Evolutionary conservation across 306 rosid genomes (phyloP).

Genomic region (Vachellia collinsii): DNA sequence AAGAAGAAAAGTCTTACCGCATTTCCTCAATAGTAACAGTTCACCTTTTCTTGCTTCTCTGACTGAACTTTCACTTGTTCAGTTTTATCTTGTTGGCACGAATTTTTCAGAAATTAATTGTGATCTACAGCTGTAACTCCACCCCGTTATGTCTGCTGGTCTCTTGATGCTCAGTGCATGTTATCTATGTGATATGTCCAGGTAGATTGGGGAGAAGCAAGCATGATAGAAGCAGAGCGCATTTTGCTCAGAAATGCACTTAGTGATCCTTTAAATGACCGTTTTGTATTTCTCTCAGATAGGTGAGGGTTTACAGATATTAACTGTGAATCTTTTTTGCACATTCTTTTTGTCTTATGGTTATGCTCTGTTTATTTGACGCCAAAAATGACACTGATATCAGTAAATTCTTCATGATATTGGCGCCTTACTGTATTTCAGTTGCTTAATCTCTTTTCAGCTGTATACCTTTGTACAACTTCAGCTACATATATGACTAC

Average conservation of each 20-base stretch:
- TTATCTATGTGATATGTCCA: slow-evolving; percentile 61
- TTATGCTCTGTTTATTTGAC: slow-evolving; percentile 26
- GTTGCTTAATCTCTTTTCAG: slow-evolving; percentile 79
- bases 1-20: neutral
- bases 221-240: slow-evolving; percentile 95
- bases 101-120: slow-evolving; percentile 8
- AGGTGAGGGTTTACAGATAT: slow-evolving; percentile 67
- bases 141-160: slow-evolving; percentile 17
- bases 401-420: slow-evolving; percentile 9
- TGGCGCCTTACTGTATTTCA: slow-evolving; percentile 62
- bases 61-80: slow-evolving; percentile 19
- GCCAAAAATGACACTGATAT: slow-evolving; percentile 9
- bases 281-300: slow-evolving; percentile 94
- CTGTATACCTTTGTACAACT: slow-evolving; percentile 95
- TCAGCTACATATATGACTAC: slow-evolving; percentile 90
- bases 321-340: slow-evolving; percentile 9
- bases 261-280: slow-evolving; percentile 76
- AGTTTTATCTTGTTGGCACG: neutral
- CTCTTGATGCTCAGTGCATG: slow-evolving; percentile 37
- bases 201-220: slow-evolving; percentile 99
- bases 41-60: slow-evolving; percentile 2
- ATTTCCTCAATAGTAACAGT: neutral
- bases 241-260: slow-evolving; percentile 86
- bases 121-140: slow-evolving; percentile 2
- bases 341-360: slow-evolving; percentile 21